Conservation (phyloP, 2,329 filamentous ascomycete genomes). For the Cucurbitaria berberidis region DNA sequence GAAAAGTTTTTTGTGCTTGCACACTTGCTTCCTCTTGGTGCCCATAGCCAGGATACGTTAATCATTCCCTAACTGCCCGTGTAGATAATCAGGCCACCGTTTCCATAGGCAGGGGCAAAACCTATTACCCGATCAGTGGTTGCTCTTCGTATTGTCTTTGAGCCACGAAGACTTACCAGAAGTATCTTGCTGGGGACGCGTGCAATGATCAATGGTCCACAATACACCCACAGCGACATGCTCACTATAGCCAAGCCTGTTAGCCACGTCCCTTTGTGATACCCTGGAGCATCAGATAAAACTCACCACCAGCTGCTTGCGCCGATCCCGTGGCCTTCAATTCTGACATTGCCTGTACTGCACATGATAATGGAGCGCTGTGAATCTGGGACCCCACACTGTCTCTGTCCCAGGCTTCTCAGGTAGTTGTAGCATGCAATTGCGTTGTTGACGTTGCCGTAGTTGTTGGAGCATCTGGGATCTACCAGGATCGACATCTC, state of each 20-base stretch:
- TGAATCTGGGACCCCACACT: neutral
- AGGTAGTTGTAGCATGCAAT: constrained; percentile 11
- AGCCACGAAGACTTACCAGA: constrained; percentile 5
- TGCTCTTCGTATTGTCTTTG: neutral
- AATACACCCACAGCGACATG: constrained; percentile 8
- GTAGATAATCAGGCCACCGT: constrained; percentile 14
- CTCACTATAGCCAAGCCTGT: neutral
- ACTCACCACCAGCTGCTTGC: constrained; percentile 10
- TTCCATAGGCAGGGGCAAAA: neutral
- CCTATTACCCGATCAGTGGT: neutral
- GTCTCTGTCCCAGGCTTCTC: neutral
- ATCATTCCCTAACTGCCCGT: neutral
- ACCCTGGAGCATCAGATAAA: neutral
- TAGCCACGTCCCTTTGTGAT: neutral
- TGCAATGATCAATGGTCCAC: constrained; percentile 9
- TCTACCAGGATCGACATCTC: neutral
- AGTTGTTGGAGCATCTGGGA: neutral
- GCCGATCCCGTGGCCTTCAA: constrained; percentile 1
- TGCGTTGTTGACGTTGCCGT: constrained; percentile 2
- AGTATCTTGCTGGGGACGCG: constrained; percentile 1
- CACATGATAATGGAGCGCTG: neutral
- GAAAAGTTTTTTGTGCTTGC: too few relatives aligned
- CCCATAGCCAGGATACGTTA: too few relatives aligned
- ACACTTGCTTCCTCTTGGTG: too few relatives aligned
- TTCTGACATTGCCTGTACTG: neutral